Conservation (phyloP, 352 stramenopile genomes). For the Pythium brassicae region DNA sequence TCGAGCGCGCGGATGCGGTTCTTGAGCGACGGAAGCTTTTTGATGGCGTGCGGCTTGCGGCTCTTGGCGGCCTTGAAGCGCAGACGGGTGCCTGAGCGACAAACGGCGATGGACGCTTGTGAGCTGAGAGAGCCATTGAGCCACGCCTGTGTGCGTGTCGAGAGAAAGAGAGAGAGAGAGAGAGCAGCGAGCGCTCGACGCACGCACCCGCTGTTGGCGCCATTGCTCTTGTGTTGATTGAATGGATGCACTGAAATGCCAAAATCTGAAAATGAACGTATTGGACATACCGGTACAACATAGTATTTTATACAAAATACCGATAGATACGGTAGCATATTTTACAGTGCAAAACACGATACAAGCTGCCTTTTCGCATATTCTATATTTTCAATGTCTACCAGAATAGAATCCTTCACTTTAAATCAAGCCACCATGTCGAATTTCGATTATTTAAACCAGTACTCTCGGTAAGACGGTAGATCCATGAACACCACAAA, state of each 20-base stretch:
- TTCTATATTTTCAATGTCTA: too few relatives aligned
- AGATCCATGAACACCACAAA: too few relatives aligned
- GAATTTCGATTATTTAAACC: too few relatives aligned
- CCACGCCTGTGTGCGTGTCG: not conserved
- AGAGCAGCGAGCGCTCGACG: not conserved
- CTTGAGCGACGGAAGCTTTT: constrained; percentile 80
- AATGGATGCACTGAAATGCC: not conserved
- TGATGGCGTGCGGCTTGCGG: constrained; percentile 45
- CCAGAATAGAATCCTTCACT: too few relatives aligned
- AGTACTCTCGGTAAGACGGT: too few relatives aligned
- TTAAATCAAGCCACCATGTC: too few relatives aligned
- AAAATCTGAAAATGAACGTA: too few relatives aligned
- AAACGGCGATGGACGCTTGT: not conserved
- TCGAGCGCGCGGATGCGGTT: constrained; percentile 79
- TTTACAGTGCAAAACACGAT: too few relatives aligned
- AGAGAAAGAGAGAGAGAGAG: not conserved
- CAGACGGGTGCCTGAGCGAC: constrained; percentile 50
- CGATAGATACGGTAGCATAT: too few relatives aligned
- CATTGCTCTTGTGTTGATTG: not conserved
- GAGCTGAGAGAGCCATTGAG: not conserved
- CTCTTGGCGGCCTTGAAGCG: constrained; percentile 57
- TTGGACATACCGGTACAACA: too few relatives aligned
- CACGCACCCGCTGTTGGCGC: constrained; percentile 1
- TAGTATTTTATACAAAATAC: too few relatives aligned
- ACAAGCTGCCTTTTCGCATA: too few relatives aligned